These are phyloP conservation scores for Populus ilicifolia DNA, from an alignment of 345 rosid species.

Conservation along the genomic window DNA sequence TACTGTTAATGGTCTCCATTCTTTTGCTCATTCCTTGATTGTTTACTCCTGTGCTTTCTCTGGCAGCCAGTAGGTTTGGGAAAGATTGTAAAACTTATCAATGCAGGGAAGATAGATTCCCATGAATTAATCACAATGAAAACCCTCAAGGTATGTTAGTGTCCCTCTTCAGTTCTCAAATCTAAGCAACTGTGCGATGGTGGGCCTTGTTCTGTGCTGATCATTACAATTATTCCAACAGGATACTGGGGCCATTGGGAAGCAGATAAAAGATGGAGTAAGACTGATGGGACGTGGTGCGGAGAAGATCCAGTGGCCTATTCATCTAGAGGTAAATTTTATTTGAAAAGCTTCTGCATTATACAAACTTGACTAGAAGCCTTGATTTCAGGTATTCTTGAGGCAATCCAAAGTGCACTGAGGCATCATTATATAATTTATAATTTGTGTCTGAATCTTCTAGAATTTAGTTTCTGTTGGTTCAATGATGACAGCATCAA, in stretches of 20 bases:
- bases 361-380: neutral
- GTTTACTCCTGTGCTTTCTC: too few species aligned
- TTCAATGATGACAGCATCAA: neutral
- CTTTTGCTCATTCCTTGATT: too few species aligned
- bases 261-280: conserved; percentile 92
- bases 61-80: conserved; percentile 57
- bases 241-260: conserved; percentile 86
- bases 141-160: conserved; percentile 70
- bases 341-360: neutral
- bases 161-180: neutral
- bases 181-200: conserved; percentile 1
- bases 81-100: conserved; percentile 84
- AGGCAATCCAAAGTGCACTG: neutral
- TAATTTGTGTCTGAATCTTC: neutral
- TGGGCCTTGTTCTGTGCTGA: conserved; percentile 12
- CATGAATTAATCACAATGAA: conserved; percentile 95
- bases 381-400: neutral
- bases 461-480: neutral
- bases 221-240: conserved; percentile 9
- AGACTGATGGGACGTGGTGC: conserved; percentile 94
- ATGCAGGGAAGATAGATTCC: conserved; percentile 92
- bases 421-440: neutral
- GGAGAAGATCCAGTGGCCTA: conserved; percentile 90
- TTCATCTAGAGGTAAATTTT: conserved; percentile 79
- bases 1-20: too few species aligned